Evolutionary conservation across 768 basidiomycete genomes (phyloP), one percentile per base, ranked within the genome.

Genomic region (Rhizopogon roseolus): DNA sequence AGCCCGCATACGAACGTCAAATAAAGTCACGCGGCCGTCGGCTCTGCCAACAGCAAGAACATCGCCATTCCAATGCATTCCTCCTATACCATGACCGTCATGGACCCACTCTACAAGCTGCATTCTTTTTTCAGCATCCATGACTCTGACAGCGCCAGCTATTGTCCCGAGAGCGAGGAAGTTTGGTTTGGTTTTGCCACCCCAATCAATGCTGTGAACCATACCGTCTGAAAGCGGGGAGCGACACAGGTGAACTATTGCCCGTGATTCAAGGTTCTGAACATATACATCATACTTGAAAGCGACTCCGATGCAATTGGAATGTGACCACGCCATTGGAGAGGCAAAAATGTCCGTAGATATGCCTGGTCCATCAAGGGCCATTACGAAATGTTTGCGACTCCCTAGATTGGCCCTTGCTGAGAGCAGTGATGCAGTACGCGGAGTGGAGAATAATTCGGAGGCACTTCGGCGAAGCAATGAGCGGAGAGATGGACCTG

Each of bases 311-410:
- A 87, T 86, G 50, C 73, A 67, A 56, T 86, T 85, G 4, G 70
- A 70, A 28, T 54, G 66, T 2, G 85, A 86, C 85, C 85, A 87
- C 37, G 77, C 71, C 53, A 86, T 79, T 3, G 85, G 80, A 58
- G 74, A 80, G 3, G 83, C 79, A 50, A 80, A 78, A 8, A 75
- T 69, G 55, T 84, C 76, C 6, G 69, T 65, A 7, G 79, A 74
- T 25, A 86, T 77, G 4, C 82, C 84, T 0, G 85, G 85, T 13
- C 81, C 82, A 59, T 87, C 85, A n/a, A 86, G 71, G 0, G 80
- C 78, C 59, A 85, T 72, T 2, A 78, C 57, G 61, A 80, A 83
- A 52, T 85, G 81, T 51, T 74, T 75, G 42, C 74, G 74, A 54
- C 74, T 71, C 38, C 72, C 79, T 7, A 86, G 71, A 60, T 86